These are phyloP conservation scores for Parasarocladium wereldwijsianum DNA, from an alignment of 2,329 filamentous ascomycete genomes.

Conservation along the genomic window DNA sequence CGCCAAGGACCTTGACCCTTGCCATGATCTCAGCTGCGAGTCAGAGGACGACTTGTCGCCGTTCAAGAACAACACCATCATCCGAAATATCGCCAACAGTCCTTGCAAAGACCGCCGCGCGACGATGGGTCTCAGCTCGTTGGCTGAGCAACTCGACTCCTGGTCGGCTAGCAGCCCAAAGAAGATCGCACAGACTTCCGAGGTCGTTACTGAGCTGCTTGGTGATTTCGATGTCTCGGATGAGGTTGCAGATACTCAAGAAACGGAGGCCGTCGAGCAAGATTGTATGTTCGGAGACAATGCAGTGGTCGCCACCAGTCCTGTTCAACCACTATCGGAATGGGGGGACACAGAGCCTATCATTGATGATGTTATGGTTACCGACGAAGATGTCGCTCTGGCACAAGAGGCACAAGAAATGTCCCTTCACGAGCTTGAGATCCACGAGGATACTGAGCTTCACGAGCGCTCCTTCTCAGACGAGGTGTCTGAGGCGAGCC, in stretches of 20 bases:
- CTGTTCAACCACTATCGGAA: too few relatives aligned
- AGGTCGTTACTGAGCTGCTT: too few relatives aligned
- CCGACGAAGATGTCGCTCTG: conserved; percentile 41
- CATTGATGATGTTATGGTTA: conserved; percentile 32
- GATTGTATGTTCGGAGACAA: too few relatives aligned
- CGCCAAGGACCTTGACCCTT: conserved; percentile 29
- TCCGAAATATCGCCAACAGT: conserved; percentile 1
- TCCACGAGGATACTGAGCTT: conserved; percentile 20
- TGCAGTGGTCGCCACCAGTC: too few relatives aligned
- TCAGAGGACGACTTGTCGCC: conserved; percentile 35
- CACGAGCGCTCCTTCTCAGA: conserved; percentile 25
- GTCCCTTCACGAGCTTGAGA: conserved; percentile 34
- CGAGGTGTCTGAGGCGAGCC: conserved; percentile 42
- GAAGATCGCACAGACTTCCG: too few relatives aligned
- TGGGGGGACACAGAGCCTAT: too few relatives aligned
- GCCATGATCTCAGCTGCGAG: conserved; percentile 30
- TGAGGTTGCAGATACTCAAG: too few relatives aligned
- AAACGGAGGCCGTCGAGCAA: too few relatives aligned
- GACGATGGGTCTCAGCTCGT: conserved; percentile 43
- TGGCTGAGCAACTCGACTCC: conserved; percentile 43
- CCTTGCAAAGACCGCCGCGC: conserved; percentile 13
- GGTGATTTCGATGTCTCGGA: too few relatives aligned
- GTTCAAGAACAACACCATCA: conserved; percentile 11
- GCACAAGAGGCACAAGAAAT: conserved; percentile 45
- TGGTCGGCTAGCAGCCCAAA: conserved; percentile 47